Conservation (phyloP, 805 yeast species). For the Pichia exigua region DNA sequence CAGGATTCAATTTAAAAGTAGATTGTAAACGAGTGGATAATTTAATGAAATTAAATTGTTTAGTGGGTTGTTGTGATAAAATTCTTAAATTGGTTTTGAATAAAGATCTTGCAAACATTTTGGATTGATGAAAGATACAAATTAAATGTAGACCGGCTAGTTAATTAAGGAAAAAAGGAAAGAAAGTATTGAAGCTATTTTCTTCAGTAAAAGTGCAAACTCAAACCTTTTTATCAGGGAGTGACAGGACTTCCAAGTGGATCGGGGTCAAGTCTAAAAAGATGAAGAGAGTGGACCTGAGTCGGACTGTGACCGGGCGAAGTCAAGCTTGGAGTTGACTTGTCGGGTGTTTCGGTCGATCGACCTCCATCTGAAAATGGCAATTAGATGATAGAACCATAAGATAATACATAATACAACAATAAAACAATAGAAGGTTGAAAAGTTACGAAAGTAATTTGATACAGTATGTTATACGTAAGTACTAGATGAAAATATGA, state of each 20-base stretch:
- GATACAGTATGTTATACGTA: background rate
- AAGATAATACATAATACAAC: background rate
- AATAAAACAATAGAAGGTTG: background rate
- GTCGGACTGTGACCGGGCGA: no score
- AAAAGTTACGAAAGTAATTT: no score
- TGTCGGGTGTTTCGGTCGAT: no score
- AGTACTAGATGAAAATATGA: background rate
- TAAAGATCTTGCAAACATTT: slow-evolving; percentile 13
- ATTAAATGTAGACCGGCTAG: background rate
- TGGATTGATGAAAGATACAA: background rate
- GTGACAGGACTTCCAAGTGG: background rate
- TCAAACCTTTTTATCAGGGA: background rate
- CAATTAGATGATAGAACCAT: background rate
- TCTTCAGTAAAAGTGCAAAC: background rate
- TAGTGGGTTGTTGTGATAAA: slow-evolving; percentile 4
- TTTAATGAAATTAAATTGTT: slow-evolving; percentile 8
- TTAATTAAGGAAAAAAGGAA: background rate
- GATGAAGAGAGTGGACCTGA: no score
- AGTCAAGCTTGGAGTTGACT: no score
- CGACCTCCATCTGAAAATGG: background rate
- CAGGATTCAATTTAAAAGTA: slow-evolving; percentile 21
- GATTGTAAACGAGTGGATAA: slow-evolving; percentile 14
- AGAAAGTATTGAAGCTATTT: no score
- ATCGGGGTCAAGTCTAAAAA: no score
- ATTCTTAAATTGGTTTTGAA: slow-evolving; percentile 5